A percentile compares a stretch with the other conserved stretches of the same genome.
Evolutionary conservation across 768 basidiomycete genomes (phyloP).

Genomic region (Gymnopilus junonius): DNA sequence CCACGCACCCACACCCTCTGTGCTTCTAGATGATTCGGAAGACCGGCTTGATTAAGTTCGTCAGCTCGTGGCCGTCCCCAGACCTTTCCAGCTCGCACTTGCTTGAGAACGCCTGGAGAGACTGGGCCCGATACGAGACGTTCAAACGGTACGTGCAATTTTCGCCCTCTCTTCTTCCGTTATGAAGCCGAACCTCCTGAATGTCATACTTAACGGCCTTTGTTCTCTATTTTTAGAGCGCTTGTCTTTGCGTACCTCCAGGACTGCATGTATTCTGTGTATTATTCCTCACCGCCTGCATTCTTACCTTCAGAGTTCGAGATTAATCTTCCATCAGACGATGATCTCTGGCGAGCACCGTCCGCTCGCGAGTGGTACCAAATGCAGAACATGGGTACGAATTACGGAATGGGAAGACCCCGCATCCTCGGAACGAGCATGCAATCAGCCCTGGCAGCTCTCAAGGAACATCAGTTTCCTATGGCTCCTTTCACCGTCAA

Average conservation of each 20-base stretch:
- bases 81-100: constrained; percentile 38
- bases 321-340: constrained; percentile 59
- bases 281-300: constrained; percentile 51
- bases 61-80: constrained; percentile 48
- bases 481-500: constrained; percentile 35
- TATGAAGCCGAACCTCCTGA: constrained; percentile 7
- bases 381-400: constrained; percentile 42
- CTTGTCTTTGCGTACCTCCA: constrained; percentile 57
- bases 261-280: constrained; percentile 60
- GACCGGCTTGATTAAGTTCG: constrained; percentile 46
- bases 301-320: constrained; percentile 52
- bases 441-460: constrained; percentile 37
- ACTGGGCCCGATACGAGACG: constrained; percentile 61
- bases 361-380: constrained; percentile 54
- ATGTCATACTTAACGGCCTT: constrained; percentile 1
- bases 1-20: constrained; percentile 20
- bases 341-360: constrained; percentile 55
- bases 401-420: constrained; percentile 39
- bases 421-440: constrained; percentile 43
- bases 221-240: constrained; percentile 34
- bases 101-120: constrained; percentile 53
- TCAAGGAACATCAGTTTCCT: constrained; percentile 39
- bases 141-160: constrained; percentile 51
- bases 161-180: constrained; percentile 16
- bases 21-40: constrained; percentile 49